Evolutionary conservation across 1,139 yeast species (phyloP), one percentile per base, ranked within the genome.

Genomic region (Nakaseomyces nivariensis): DNA sequence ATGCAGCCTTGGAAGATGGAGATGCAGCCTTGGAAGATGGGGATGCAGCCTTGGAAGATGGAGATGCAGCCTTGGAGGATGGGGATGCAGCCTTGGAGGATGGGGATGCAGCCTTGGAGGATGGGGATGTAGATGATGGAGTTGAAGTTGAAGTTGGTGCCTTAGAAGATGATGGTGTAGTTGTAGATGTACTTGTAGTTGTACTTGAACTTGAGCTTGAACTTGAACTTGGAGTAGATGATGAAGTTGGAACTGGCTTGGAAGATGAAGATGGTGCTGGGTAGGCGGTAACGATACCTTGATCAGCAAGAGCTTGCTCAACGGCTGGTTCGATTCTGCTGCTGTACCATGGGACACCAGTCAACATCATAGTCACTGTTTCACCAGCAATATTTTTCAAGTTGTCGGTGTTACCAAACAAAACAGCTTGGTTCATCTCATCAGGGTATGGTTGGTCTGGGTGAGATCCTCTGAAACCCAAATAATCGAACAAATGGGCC

Each of bases 291-390:
- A 38, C 49, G 31, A 50, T 43, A 48, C 51, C 49, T n/a, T 29
- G 41, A 8, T 38, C 43, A 7, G 48, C 43, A 26, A 51, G 38
- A 36, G 41, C 41, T 4, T 25, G 22, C 9, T 43, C 25, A 31
- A 51, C 34, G 24, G 49, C 48, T 27, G 51, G 51, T 24, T 29
- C 26, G 4, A 51, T 25, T 51, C 54, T 51, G 22, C 42, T 37
- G 22, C 50, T 47, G 32, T 51, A 51, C 54, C 54, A 51, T 43
- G 54, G 52, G 24, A 51, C 54, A 51, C 54, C 54, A 17, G 54
- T 51, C 11, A 51, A 4, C 54, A 51, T 51, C 38, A 45, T 37
- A 27, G 48, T 37, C 25, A 51, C 46, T 38, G 42, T 27, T 31
- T 37, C 48, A 31, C 43, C 43, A 17, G 48, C 36, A 38, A 46